Percentiles rank a stretch among this genome's conserved stretches.
Conservation (phyloP, 148 eudicot genomes). For the Rhododendron griersonianum region DNA sequence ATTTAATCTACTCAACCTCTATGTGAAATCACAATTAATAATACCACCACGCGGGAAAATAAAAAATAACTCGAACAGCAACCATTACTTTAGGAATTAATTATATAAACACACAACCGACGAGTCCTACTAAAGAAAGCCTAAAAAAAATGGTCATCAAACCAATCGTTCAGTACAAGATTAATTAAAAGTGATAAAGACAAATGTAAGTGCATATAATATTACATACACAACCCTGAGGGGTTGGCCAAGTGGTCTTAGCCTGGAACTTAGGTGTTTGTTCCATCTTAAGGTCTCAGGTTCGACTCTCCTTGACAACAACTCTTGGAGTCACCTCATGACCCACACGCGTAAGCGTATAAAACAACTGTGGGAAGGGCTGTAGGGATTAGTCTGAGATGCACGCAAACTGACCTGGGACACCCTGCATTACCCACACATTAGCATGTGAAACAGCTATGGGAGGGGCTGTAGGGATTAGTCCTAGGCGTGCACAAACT, state of each 20-base stretch:
- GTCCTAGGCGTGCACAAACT: too few species aligned
- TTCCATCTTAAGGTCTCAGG: too few species aligned
- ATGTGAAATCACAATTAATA: not conserved
- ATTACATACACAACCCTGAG: not conserved
- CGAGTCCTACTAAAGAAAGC: not conserved
- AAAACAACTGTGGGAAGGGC: too few species aligned
- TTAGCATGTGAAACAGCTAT: too few species aligned
- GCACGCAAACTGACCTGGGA: too few species aligned
- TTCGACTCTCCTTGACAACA: rapidly evolving
- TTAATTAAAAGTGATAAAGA: not conserved
- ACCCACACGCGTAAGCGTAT: too few species aligned
- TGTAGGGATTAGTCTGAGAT: too few species aligned
- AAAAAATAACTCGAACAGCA: not conserved
- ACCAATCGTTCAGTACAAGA: not conserved
- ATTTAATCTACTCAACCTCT: not conserved
- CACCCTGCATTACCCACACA: too few species aligned
- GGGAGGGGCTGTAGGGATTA: too few species aligned
- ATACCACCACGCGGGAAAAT: not conserved
- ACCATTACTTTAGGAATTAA: not conserved
- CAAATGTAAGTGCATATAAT: not conserved
- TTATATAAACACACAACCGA: not conserved
- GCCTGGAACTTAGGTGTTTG: too few species aligned
- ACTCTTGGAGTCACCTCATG: too few species aligned
- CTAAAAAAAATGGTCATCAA: not conserved
- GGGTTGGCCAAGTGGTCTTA: too few species aligned